Base-by-base conservation (phyloP, 768 basidiomycete species). In the Collybiopsis luxurians region DNA sequence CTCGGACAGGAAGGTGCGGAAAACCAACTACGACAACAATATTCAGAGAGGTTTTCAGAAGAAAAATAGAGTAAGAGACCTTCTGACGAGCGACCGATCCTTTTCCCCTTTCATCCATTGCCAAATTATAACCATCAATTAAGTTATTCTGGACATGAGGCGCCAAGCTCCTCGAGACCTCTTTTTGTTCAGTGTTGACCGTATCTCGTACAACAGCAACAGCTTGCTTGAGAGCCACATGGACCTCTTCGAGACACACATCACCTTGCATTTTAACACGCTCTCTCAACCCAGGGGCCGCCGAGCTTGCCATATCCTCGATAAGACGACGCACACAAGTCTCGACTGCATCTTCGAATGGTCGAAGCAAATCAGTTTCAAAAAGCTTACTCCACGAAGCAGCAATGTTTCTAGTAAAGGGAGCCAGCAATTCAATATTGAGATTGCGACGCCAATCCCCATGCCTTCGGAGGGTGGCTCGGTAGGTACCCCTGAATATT, bases 61-160 rank as follows among this genome's bases (percentile, higher is more conserved):
- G 19, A 4, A 55, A 19, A n/a, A 31, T 7, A n/a, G 10, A 23
- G 26, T 15, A 47, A 59, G 4, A 24, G 43, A 81, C 83, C 76
- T 84, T 86, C 69, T 85, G 85, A 11, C 83, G 74, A 4, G 78
- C 79, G 4, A 86, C 83, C 56, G 80, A 81, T 10, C 85, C 85
- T 17, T 36, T 70, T 2, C 85, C 85, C 39, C 75, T 65, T 60
- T 85, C 81, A 51, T 75, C 68, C 78, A 83, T 79, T 0, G 85
- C 84, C 1, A 59, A 69, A 50, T 80, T 66, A 63, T 87, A 87
- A 0, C 80, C 83, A 6, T 79, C 75, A 10, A 71, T 24, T 11
- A 86, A 71, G 60, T 81, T 76, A 10, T 64, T 64, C 59, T 82
- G 80, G 12, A 86, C 77, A 62, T 83, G 79, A 15, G 83, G 83